phyloP scores from a whole-genome alignment of 176 grass and related monocot genomes.

The Cocos nucifera region DNA sequence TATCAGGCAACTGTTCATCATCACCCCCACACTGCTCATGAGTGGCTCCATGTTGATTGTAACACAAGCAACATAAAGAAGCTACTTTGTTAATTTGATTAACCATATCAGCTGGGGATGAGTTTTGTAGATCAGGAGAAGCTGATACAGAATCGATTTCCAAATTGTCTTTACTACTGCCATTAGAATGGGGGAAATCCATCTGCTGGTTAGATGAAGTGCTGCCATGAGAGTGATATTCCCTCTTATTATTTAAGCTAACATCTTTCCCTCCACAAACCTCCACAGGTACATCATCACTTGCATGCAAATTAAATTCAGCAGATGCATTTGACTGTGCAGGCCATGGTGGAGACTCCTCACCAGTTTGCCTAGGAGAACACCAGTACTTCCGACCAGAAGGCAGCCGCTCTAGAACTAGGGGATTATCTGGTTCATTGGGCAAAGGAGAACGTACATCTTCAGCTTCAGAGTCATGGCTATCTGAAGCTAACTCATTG shows the following conservation, averaged over 20 bases:
- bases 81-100: neutral
- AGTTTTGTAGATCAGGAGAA: neutral
- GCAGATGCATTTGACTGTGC: conserved; percentile 1
- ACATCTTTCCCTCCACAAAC: conserved; percentile 1
- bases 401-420: conserved; percentile 52
- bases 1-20: conserved; percentile 4
- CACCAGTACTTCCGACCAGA: conserved; percentile 62
- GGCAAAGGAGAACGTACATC: conserved; percentile 36
- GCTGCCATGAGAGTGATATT: neutral
- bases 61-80: neutral
- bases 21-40: neutral
- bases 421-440: conserved; percentile 22
- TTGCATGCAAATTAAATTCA: conserved; percentile 10
- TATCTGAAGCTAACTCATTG: conserved; percentile 32
- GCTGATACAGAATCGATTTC: neutral
- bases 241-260: neutral
- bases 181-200: neutral
- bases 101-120: neutral
- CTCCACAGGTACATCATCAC: conserved; percentile 14
- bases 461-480: conserved; percentile 38
- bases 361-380: conserved; percentile 38
- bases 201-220: neutral
- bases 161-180: neutral
- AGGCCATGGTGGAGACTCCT: conserved; percentile 2
- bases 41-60: neutral